phyloP scores from a whole-genome alignment of 2,329 filamentous ascomycete species.

The Pseudogymnoascus sp. region DNA sequence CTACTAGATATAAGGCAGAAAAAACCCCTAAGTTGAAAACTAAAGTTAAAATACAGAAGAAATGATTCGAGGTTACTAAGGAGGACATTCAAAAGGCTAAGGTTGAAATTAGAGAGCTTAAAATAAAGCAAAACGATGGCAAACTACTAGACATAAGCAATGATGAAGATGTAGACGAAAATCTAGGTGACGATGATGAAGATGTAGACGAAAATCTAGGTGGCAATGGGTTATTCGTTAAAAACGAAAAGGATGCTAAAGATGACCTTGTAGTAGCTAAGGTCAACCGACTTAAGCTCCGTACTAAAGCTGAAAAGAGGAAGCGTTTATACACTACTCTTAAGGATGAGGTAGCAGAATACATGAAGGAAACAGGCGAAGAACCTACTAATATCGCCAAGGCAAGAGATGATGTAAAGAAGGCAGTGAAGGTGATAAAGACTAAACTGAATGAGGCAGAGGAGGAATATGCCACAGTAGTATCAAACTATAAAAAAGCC shows the following conservation, averaged over 20 bases:
- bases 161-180: background rate
- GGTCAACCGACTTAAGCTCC: background rate
- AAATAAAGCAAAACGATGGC: background rate
- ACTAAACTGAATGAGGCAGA: background rate
- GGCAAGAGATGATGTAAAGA: background rate
- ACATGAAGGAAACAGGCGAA: background rate
- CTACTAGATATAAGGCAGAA: background rate
- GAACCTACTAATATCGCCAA: background rate
- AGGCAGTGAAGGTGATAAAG: background rate
- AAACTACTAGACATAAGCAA: background rate
- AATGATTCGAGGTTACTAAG: background rate
- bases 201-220: too few species aligned
- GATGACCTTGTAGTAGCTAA: background rate
- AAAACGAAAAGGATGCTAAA: background rate
- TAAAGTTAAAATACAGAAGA: background rate
- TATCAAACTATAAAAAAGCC: background rate
- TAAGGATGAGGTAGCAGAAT: background rate
- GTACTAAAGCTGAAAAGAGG: background rate
- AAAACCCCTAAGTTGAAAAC: background rate
- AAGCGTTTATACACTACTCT: background rate
- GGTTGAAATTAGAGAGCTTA: background rate
- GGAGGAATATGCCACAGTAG: background rate
- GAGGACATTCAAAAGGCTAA: background rate
- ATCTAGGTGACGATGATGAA: background rate
- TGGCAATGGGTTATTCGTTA: background rate